Evolutionary conservation across 495 filamentous ascomycete genomes (phyloP).

Genomic region (Achaetomiella virescens): DNA sequence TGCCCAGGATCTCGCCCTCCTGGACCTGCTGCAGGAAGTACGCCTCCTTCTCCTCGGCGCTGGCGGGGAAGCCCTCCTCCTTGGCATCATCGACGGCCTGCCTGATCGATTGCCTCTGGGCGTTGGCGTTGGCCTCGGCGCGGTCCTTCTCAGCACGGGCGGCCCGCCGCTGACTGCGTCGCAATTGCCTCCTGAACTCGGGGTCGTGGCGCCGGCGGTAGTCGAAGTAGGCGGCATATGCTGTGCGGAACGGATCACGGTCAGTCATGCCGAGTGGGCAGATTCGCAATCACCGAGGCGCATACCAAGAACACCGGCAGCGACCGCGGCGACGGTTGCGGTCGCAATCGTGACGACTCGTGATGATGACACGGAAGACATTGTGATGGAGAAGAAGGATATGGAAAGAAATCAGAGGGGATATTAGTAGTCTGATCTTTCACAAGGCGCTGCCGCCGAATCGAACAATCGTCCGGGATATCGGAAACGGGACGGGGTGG

Average conservation of each 20-base stretch:
- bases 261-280: conserved; percentile 48
- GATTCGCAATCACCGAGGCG: conserved; percentile 47
- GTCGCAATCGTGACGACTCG: conserved; percentile 67
- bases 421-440: neutral
- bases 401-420: neutral
- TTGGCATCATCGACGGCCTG: conserved; percentile 67
- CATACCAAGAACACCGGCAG: conserved; percentile 72
- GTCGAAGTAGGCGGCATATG: conserved; percentile 89
- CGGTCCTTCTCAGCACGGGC: conserved; percentile 72
- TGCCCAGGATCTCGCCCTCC: conserved; percentile 68
- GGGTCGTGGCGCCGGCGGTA: conserved; percentile 81
- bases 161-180: conserved; percentile 72
- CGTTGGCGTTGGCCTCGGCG: conserved; percentile 57
- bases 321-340: conserved; percentile 63
- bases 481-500: neutral
- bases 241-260: conserved; percentile 24
- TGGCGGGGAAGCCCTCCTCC: conserved; percentile 83
- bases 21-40: conserved; percentile 94
- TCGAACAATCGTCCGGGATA: neutral
- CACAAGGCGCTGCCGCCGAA: neutral
- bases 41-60: conserved; percentile 74
- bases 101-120: conserved; percentile 68
- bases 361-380: conserved; percentile 45
- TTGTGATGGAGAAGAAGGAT: conserved; percentile 27
- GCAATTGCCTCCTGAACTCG: conserved; percentile 78